Conservation (phyloP, 1,284 basidiomycete genomes). For the Clitocybe nebularis region DNA sequence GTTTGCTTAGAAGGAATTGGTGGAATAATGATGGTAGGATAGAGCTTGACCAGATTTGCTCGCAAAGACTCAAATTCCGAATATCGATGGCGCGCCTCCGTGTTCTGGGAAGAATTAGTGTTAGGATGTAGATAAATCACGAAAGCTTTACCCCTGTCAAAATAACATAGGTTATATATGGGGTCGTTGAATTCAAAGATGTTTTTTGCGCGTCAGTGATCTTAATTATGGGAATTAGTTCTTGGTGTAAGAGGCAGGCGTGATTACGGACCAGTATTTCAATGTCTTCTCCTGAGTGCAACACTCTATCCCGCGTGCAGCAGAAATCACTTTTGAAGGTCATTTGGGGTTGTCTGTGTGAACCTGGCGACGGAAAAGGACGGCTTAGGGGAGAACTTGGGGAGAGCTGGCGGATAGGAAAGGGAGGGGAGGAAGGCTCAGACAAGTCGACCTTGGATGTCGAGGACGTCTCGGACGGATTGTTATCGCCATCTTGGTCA, state of each 20-base stretch:
- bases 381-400: constrained; percentile 38
- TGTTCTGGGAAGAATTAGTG: constrained; percentile 45
- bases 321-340: constrained; percentile 70
- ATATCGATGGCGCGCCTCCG: constrained; percentile 88
- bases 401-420: constrained; percentile 36
- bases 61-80: constrained; percentile 97
- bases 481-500: constrained; percentile 57
- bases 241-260: not conserved
- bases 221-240: constrained; percentile 24
- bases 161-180: constrained; percentile 95
- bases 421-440: constrained; percentile 57
- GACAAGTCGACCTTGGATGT: constrained; percentile 59
- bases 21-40: constrained; percentile 95
- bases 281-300: constrained; percentile 77
- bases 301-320: constrained; percentile 65
- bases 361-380: constrained; percentile 51
- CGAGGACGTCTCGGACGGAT: constrained; percentile 63
- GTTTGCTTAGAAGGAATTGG: constrained; percentile 98
- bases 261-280: constrained; percentile 66
- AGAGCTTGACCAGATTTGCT: constrained; percentile 79
- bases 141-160: constrained; percentile 67
- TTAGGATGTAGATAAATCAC: constrained; percentile 6
- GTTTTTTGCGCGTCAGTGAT: constrained; percentile 97
- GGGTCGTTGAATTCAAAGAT: constrained; percentile 76
- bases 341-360: constrained; percentile 47